Conservation (phyloP, 1,139 yeast genomes). For the Geotrichum aggregatum region DNA sequence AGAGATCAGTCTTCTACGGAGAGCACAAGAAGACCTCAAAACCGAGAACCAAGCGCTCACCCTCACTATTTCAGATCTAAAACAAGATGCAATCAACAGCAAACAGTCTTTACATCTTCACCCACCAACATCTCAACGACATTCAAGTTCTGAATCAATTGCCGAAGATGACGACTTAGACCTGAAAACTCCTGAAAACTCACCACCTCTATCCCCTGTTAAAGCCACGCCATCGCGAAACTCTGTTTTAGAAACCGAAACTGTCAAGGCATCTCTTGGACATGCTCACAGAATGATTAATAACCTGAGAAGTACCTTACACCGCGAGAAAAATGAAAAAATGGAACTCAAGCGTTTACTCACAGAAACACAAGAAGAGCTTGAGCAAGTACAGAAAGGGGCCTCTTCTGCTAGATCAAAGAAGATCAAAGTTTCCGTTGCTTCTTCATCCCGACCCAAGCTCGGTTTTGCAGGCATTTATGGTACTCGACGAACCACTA, state of each 20-base stretch:
- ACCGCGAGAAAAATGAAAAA: constrained; percentile 39
- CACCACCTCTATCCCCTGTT: constrained; percentile 44
- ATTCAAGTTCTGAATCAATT: constrained; percentile 9
- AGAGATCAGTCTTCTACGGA: constrained; percentile 24
- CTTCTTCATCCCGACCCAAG: not conserved
- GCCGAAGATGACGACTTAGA: constrained; percentile 24
- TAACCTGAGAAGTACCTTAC: constrained; percentile 31
- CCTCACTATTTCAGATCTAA: constrained; percentile 22
- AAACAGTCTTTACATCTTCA: constrained; percentile 11
- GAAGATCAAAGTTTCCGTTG: constrained; percentile 7
- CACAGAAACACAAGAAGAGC: constrained; percentile 30
- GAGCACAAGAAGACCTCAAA: constrained; percentile 28
- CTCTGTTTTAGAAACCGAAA: constrained; percentile 60
- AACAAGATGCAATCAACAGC: constrained; percentile 21
- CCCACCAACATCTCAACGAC: constrained; percentile 29
- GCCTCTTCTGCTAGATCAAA: constrained; percentile 8
- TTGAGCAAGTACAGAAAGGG: constrained; percentile 20
- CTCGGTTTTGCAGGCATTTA: constrained; percentile 4
- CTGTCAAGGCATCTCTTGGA: constrained; percentile 59
- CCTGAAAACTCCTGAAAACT: constrained; percentile 32
- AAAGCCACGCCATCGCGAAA: constrained; percentile 48
- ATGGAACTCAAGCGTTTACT: constrained; percentile 34
- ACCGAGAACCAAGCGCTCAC: constrained; percentile 30
- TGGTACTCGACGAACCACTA: not conserved
- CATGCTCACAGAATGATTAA: constrained; percentile 53